Evolutionary conservation across 495 filamentous ascomycete genomes (phyloP).

Genomic region (Coniosporium apollinis): DNA sequence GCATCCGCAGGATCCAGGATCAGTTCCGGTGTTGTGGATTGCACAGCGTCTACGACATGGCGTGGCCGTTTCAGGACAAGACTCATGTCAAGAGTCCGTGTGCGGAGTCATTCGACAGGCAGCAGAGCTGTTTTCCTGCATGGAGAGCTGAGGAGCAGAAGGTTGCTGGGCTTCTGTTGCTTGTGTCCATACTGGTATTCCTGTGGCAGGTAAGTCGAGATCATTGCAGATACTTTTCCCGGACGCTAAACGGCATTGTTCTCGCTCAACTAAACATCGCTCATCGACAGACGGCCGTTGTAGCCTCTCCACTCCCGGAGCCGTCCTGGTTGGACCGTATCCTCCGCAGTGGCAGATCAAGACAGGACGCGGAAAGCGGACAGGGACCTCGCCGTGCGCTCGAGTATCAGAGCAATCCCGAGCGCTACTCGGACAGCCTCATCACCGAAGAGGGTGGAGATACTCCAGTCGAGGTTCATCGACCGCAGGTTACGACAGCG

Average conservation of each 20-base stretch:
- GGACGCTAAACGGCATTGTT: background rate
- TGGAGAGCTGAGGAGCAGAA: conserved; percentile 20
- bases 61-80: conserved; percentile 36
- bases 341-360: background rate
- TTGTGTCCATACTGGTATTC: conserved; percentile 17
- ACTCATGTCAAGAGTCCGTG: conserved; percentile 4
- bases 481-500: too few relatives aligned
- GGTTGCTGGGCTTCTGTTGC: conserved; percentile 19
- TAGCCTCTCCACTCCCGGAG: background rate
- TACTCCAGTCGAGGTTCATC: too few relatives aligned
- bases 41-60: conserved; percentile 33
- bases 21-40: conserved; percentile 48
- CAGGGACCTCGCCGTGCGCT: background rate
- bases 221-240: background rate
- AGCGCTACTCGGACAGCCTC: background rate
- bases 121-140: conserved; percentile 7
- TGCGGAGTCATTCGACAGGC: conserved; percentile 9
- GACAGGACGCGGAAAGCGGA: background rate
- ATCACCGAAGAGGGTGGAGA: background rate
- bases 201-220: conserved; percentile 18
- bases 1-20: conserved; percentile 47
- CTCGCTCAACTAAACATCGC: too few relatives aligned
- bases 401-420: background rate
- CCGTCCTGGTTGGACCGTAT: background rate
- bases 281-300: background rate